Evolutionary conservation across 768 basidiomycete genomes (phyloP), one percentile per base, ranked within the genome.

Genomic region (Lentinula edodes): DNA sequence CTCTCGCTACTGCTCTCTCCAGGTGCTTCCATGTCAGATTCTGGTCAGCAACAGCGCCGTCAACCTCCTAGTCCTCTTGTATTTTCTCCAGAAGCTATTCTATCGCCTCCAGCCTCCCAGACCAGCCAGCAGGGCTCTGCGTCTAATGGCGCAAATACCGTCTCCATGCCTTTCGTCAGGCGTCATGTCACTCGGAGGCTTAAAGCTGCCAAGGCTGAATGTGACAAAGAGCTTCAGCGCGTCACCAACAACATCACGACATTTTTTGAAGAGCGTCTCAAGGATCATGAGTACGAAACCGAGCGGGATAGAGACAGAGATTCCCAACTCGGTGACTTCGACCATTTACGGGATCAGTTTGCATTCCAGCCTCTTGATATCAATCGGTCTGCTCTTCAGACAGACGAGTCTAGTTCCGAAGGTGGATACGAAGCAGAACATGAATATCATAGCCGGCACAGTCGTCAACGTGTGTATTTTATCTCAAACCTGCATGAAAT

Each of bases 151-250:
- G 80, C 88, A 32, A 90, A 89, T 72, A 90, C 89, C 58, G 89
- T 93, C 58, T 91, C 91, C 58, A 93, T 93, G 91, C 91, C 91
- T 62, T 93, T 93, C 72, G 91, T 98, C 64, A 82, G 91, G 63
- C 86, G 93, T 60, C 95, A 98, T 78, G 93, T 98, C 68, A 93
- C 90, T 42, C 86, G 93, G 65, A 88, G 97, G 61, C 86, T 98
- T 74, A 90, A 88, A 77, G 90, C 89, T 3, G 95, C 96, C 61
- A 98, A 99, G 79, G 86, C 91, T 55, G 91, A 92, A 65, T 99
- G 96, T 80, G 94, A 99, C 84, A 91, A 91, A 79, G 94, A 97
- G 74, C 85, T 99, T 8, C 88, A 89, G 70, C 89, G 93, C 70
- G 91, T 98, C 71, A 93, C 95, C 62, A 89, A 92, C 75, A 92